Conservation (phyloP, 768 basidiomycete species). For the Lactifluus echinatus region DNA sequence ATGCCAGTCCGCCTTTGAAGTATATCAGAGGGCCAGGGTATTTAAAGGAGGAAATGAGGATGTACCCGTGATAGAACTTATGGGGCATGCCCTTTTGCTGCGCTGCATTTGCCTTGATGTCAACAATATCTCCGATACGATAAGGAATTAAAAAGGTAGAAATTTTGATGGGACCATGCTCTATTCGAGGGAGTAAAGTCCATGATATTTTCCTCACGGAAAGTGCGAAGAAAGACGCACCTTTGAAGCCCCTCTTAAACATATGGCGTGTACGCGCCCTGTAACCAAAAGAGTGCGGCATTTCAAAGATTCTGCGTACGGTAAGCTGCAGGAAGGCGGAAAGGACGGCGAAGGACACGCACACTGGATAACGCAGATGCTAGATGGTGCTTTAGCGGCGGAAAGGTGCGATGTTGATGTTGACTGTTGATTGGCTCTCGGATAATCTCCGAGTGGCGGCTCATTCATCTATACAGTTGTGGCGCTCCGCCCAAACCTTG, state of each 20-base stretch:
- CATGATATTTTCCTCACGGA: neutral
- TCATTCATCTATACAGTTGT: constrained; percentile 57
- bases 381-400: neutral
- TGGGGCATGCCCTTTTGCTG: constrained; percentile 99
- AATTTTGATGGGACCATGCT: constrained; percentile 82
- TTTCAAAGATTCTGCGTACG: constrained; percentile 48
- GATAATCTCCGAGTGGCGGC: constrained; percentile 61
- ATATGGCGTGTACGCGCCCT: constrained; percentile 99
- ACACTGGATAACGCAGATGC: constrained; percentile 27
- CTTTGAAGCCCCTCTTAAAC: constrained; percentile 99
- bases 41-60: constrained; percentile 20
- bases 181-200: constrained; percentile 31
- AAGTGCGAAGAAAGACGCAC: constrained; percentile 37
- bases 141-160: constrained; percentile 92
- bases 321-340: constrained; percentile 12
- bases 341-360: constrained; percentile 26
- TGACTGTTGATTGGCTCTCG: constrained; percentile 34
- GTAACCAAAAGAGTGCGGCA: constrained; percentile 99
- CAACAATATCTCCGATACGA: constrained; percentile 96
- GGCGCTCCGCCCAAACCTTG: constrained; percentile 28
- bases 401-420: neutral
- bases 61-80: constrained; percentile 96
- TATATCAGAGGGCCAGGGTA: neutral
- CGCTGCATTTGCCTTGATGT: constrained; percentile 98
- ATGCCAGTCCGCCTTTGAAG: constrained; percentile 84